phyloP scores from a whole-genome alignment of 495 filamentous ascomycete species.

The Amphirosellinia nigrospora region DNA sequence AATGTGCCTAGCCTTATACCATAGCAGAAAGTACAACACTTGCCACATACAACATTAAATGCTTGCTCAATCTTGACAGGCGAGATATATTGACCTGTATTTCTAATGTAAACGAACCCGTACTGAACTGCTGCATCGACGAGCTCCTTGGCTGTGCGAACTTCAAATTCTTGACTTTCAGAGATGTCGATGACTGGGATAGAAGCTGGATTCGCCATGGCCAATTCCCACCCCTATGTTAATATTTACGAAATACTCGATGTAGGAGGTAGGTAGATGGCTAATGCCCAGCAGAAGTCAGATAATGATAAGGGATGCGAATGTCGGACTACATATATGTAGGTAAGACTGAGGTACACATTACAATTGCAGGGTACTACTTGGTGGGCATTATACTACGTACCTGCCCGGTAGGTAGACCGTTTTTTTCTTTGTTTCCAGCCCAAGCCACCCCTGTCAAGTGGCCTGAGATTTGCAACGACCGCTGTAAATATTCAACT shows the following conservation, averaged over 20 bases:
- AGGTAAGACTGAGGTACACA: not conserved
- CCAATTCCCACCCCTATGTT: not conserved
- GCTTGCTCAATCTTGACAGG: conserved; percentile 68
- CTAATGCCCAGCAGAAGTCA: not conserved
- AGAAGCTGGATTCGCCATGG: conserved; percentile 57
- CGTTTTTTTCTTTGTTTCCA: not conserved
- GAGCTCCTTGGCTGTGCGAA: conserved; percentile 69
- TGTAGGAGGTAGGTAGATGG: not conserved
- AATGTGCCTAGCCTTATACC: not conserved
- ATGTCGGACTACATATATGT: not conserved
- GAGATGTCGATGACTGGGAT: conserved; percentile 87
- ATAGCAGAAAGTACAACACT: not conserved
- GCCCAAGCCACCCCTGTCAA: not conserved
- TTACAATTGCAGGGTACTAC: too few species aligned
- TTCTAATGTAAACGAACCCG: conserved; percentile 88
- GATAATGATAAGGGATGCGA: not conserved
- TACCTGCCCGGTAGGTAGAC: not conserved
- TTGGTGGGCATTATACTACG: not conserved
- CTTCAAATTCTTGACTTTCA: conserved; percentile 48
- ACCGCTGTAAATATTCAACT: not conserved
- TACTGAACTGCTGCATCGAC: conserved; percentile 79
- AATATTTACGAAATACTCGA: not conserved
- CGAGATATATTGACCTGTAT: conserved; percentile 69
- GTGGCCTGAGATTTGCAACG: not conserved
- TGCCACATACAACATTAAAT: conserved; percentile 70